These are phyloP conservation scores for Filobasidium floriforme DNA, from an alignment of 768 basidiomycete genomes.

Conservation along the genomic window DNA sequence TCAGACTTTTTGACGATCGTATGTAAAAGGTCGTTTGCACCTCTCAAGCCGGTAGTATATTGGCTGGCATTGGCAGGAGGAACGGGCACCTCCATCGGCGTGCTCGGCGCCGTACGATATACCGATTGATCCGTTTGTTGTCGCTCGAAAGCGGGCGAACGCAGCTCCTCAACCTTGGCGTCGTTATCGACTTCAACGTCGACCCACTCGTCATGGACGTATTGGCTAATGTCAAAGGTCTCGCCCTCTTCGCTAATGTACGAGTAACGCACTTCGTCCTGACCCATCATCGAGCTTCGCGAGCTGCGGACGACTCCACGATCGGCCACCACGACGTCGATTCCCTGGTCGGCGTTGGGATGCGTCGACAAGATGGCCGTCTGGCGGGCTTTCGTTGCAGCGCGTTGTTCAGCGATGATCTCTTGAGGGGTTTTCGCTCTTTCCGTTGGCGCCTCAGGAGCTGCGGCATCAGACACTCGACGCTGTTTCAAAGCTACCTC, in stretches of 20 bases:
- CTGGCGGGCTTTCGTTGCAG: conserved; percentile 74
- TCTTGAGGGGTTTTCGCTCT: conserved; percentile 52
- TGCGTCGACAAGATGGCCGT: conserved; percentile 77
- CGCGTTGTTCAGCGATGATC: conserved; percentile 87
- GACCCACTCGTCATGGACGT: conserved; percentile 79
- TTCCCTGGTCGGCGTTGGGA: conserved; percentile 72
- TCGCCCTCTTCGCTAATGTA: conserved; percentile 86
- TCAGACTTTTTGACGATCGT: conserved; percentile 34
- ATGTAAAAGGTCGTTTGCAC: conserved; percentile 40
- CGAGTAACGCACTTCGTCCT: conserved; percentile 78
- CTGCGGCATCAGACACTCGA: conserved; percentile 20
- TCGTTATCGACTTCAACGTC: conserved; percentile 14
- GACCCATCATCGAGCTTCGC: conserved; percentile 50
- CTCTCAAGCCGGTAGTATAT: background rate
- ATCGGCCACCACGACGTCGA: conserved; percentile 79
- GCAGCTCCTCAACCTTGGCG: conserved; percentile 16
- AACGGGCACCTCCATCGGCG: conserved; percentile 26
- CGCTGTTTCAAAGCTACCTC: conserved; percentile 66
- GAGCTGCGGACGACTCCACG: conserved; percentile 79
- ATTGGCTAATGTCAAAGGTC: conserved; percentile 85
- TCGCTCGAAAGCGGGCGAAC: conserved; percentile 26
- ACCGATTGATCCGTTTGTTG: conserved; percentile 29
- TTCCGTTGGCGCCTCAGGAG: conserved; percentile 13
- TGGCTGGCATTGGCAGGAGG: background rate
- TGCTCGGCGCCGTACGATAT: conserved; percentile 43